Evolutionary conservation across 345 rosid species (phyloP), one percentile per base, ranked within the genome.

Genomic region (Hibiscus syriacus): DNA sequence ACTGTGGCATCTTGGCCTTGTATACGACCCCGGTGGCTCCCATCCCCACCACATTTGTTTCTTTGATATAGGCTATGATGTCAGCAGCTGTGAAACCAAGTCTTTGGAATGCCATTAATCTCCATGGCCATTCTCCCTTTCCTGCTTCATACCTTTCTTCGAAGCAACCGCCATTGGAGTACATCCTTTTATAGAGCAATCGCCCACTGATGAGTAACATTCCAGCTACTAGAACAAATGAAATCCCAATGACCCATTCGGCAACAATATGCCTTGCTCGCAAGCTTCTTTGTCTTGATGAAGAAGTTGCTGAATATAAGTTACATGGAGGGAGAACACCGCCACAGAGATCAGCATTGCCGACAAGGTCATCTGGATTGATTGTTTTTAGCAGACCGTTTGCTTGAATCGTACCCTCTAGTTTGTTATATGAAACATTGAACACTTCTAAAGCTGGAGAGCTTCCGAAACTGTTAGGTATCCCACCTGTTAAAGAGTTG

Each of bases 1-100:
- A 74, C 60, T 81, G 75, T 1, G 81, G 76, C 71, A 89, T 79
- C 68, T 90, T 96, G 0, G 92, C 96, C 77, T 82, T 90, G 74
- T 94, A 89, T 0, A 94, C 97, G 5, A 81, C 77, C 43, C 99
- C 99, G 0, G 96, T 90, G 6, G 92, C 97, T 74, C 96, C 99
- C 88, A 86, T 89, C 19, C 99, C 97, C 19, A 90, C 84, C 73
- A 89, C 82, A 55, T 86, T 90, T 8, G 97, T 80, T 70, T 94
- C 99, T 74, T 73, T 87, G 59, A 94, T 75, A 72, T 91, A 80
- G 23, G 89, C 74, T 1, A 89, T 81, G 67, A 94, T 83, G 64
- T 90, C 99, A 22, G 83, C 55, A 27, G 95, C 82, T 12, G 91
- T 86, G 74, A 94, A 90, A 11, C 87, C 87, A 19, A 94, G 81